Evolutionary conservation across 106 monocot genomes (phyloP), one percentile per base, ranked within the genome.

Genomic region (Apostasia shenzhenica): DNA sequence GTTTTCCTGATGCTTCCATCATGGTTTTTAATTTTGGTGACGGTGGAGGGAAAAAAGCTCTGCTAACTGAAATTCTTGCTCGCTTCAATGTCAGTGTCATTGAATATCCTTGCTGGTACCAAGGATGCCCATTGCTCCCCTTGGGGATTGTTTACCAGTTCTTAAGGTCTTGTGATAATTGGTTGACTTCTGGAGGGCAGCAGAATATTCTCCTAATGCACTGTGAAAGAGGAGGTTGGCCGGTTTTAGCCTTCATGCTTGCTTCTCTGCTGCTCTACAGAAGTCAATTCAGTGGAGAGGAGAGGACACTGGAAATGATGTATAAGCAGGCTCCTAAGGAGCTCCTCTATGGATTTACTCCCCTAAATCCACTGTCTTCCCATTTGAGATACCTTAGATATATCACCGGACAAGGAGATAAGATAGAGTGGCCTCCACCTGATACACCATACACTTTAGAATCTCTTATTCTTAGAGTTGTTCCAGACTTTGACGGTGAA

Each of bases 171-270:
- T 79, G 85, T 58, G 93, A 99, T 59, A 87, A 76, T 63, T 93
- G 87, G 93, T 76, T 99, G 61, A 78, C 86, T 26, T 13, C 76
- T 8, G 87, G 79, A 72, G 81, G 75, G 38, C 82, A 87, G 41
- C 84, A 90, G 59, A 99, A 90, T 72, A 73, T 93, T 45, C 65
- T 99, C 70, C 72, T 99, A 46, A 90, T 99, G 87, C 99, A 99
- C 64, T 99, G 99, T 62, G 93, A 99, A 73, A 82, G 74, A 78
- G 93, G 90, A 48, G 93, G 99, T 6, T 99, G 99, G 99, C 99
- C 93, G 2, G 71, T 93, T 58, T 81, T 99, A 70, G 83, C 99
- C 44, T 99, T 99, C 62, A 90, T 99, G 90, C 93, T 99, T 66
- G 90, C 99, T 11, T 78, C 82, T 67, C 83, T 93, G 56, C 71